A percentile compares a stretch with the other conserved stretches of the same genome.
Evolutionary conservation across 2,329 filamentous ascomycete species (phyloP).

Genomic region (Helminthosporium solani): DNA sequence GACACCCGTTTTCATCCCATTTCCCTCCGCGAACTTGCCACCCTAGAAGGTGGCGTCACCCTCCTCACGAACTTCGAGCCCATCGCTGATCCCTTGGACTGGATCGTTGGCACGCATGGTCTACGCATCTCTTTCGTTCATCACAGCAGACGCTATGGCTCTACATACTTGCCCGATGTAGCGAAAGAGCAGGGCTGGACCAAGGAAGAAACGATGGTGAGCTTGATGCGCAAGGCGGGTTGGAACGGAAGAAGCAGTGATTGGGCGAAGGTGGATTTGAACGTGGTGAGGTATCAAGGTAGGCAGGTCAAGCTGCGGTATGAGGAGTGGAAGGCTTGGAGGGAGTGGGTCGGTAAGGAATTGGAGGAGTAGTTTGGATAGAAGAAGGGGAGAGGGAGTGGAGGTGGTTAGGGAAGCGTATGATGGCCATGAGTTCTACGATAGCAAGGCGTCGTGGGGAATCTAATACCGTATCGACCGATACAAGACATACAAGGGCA

Average conservation of each 20-base stretch:
- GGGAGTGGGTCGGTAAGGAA: constrained; percentile 63
- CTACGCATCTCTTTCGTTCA: constrained; percentile 82
- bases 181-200: constrained; percentile 91
- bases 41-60: constrained; percentile 60
- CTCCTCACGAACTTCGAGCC: constrained; percentile 84
- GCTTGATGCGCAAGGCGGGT: constrained; percentile 90
- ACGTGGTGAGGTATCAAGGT: constrained; percentile 83
- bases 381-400: neutral
- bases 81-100: constrained; percentile 72
- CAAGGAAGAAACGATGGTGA: constrained; percentile 86
- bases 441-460: constrained; percentile 5
- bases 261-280: constrained; percentile 78
- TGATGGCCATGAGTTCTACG: constrained; percentile 1
- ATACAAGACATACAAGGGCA: neutral
- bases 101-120: constrained; percentile 83
- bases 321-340: constrained; percentile 76
- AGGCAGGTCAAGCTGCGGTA: constrained; percentile 72
- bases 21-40: constrained; percentile 41
- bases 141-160: constrained; percentile 70
- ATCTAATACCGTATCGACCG: neutral
- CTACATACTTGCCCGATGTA: constrained; percentile 92
- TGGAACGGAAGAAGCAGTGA: constrained; percentile 69
- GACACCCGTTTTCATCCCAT: constrained; percentile 64
- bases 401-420: no score
- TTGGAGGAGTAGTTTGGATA: neutral